These are phyloP conservation scores for Eucalyptus decipiens DNA, from an alignment of 345 rosid genomes.

Conservation along the genomic window DNA sequence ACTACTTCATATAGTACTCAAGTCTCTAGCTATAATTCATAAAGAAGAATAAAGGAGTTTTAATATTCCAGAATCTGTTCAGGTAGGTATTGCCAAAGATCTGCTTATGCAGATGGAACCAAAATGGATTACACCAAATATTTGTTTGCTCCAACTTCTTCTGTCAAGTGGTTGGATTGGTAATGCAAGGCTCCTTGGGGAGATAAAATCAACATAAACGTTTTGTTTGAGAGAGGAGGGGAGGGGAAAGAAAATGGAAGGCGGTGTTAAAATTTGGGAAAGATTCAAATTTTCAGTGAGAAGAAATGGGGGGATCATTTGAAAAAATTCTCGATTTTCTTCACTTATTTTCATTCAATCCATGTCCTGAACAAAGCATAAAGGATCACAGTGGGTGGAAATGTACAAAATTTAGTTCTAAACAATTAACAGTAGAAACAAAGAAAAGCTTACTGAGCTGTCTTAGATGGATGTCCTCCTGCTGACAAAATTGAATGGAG, in stretches of 20 bases:
- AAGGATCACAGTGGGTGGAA: background rate
- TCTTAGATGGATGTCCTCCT: background rate
- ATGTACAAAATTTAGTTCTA: background rate
- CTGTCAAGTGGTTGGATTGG: background rate
- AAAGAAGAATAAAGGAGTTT: background rate
- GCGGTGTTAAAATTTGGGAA: background rate
- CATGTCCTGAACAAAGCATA: background rate
- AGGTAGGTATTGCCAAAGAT: background rate
- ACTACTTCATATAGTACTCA: background rate
- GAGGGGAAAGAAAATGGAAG: background rate
- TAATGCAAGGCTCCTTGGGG: background rate
- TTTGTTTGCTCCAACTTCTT: background rate
- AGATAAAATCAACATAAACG: background rate
- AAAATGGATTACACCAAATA: background rate
- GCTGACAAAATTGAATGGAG: background rate
- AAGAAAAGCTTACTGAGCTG: background rate
- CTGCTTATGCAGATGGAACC: background rate
- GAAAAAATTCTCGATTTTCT: background rate
- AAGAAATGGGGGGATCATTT: background rate
- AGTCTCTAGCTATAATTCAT: background rate
- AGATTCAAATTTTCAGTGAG: background rate
- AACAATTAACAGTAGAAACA: background rate
- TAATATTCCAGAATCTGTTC: background rate
- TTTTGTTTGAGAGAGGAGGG: background rate
- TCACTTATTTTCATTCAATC: background rate